phyloP scores from a whole-genome alignment of 805 yeast species.

The Ogataea paradorogensis region DNA sequence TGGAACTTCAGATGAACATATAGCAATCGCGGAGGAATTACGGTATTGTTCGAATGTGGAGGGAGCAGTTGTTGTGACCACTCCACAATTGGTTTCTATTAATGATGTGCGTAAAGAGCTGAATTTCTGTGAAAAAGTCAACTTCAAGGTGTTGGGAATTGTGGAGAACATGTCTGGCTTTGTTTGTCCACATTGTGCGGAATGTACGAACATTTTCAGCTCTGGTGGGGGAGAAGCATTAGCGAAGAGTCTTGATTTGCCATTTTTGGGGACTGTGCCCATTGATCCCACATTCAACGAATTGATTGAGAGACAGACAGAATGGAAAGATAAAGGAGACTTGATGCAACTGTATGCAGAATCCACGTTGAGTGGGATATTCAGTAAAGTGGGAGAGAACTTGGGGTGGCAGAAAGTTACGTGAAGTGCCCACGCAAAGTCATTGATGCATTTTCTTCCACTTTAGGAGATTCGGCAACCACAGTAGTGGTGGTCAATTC shows the following conservation, averaged over 20 bases:
- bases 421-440: conserved; percentile 12
- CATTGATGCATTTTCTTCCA: conserved; percentile 2
- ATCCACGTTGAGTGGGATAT: conserved; percentile 41
- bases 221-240: conserved; percentile 85
- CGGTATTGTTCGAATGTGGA: conserved; percentile 65
- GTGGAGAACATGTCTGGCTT: conserved; percentile 97
- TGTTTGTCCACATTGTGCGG: conserved; percentile 90
- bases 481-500: conserved; percentile 16
- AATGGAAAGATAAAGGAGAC: conserved; percentile 45
- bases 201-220: conserved; percentile 87
- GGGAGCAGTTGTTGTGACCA: conserved; percentile 93
- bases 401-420: conserved; percentile 4
- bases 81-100: conserved; percentile 91
- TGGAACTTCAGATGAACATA: conserved; percentile 97
- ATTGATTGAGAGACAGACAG: conserved; percentile 77
- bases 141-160: conserved; percentile 75
- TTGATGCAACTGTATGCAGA: conserved; percentile 38
- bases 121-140: conserved; percentile 85
- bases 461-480: conserved; percentile 12
- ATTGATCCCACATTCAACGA: conserved; percentile 91
- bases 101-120: conserved; percentile 95
- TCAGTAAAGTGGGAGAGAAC: conserved; percentile 42
- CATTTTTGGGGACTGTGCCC: conserved; percentile 84
- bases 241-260: conserved; percentile 58
- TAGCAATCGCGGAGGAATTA: conserved; percentile 91